Evolutionary conservation across 345 rosid genomes (phyloP), one percentile per base, ranked within the genome.

Genomic region (Geranium rotundifolium): DNA sequence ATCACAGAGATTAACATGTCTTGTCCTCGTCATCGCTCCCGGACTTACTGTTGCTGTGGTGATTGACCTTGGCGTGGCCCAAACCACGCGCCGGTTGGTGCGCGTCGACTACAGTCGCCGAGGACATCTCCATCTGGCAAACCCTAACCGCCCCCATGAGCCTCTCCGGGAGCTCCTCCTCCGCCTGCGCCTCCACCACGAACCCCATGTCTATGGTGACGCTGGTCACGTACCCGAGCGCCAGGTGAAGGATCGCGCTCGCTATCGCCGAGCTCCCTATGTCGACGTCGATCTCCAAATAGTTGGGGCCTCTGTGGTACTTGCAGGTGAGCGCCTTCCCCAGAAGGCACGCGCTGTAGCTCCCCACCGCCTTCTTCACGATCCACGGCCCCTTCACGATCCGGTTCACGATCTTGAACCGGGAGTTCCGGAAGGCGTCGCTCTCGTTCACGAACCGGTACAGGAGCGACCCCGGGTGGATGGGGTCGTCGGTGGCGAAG

Each of bases 311-410:
- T 58, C 89, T 75, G 31, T 91, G 86, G 69, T 91, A 91, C 65
- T 81, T 84, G 29, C 89, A 82, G n/a, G 84, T 85, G 75, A 91
- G 68, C 0, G 95, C 91, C 57, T 85, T 87, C 17, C 96, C 98
- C n/a, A 92, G 55, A 39, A 91, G 68, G 63, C 95, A 91, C 15
- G 98, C 95, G n/a, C 89, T 61, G 72, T 87, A 80, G 57, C 72
- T 87, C 15, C 96, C 96, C 16, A 87, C 93, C 50, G 98, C 60
- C 4, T 85, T 81, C 72, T 79, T 87, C 37, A 91, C 92, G 56
- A 87, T 75, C 96, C 96, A 91, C 0, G 96, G 98, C 0, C 98
- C 98, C 74, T 91, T 89, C 54, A 84, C 96, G 66, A 91, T 91
- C 64, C 91, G 77, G 52, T 85, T 87, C 70, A 89, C 96, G 68